Evolutionary conservation across 495 filamentous ascomycete species (phyloP), one percentile per base, ranked within the genome.

Genomic region (Aspergillus olivimuriae): DNA sequence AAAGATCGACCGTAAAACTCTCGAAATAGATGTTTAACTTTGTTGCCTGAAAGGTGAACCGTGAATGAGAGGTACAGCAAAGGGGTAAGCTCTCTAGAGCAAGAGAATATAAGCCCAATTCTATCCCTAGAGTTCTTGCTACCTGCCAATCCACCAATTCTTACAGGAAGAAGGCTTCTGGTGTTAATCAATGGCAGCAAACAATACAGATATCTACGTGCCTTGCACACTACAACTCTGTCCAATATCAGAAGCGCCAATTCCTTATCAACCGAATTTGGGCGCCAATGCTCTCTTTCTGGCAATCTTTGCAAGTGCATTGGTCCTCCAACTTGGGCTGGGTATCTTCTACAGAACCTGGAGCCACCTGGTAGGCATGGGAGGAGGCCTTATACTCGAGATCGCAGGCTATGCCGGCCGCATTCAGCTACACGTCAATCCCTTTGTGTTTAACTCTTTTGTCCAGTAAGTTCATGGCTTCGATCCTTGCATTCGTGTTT

Each of bases 391-490:
- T 4, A 31, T 68, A 19, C 52, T 66, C 8, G 69, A 73, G 45
- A 48, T 73, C 12, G 21, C 61, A 12, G 69, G 69, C 30, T 72
- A 73, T 41, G 36, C 56, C 2, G 66, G 58, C 4, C 58, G 69
- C 32, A 39, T 72, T n/a, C 40, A 58, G 39, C 53, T 67, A 38
- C 64, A 69, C 51, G 39, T 51, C 22, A 57, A 66, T 26, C 66
- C 65, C 22, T 72, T 73, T 48, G 41, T 47, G 37, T 51, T 53
- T 20, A 46, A 63, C 43, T 21, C 40, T 11, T 73, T 70, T 37
- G 56, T 75, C n/a, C 57, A 68, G 61, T 64, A 53, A 23, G 55
- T 57, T n/a, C n/a, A n/a, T n/a, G n/a, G n/a, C n/a, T n/a, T n/a
- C n/a, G n/a, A n/a, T n/a, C n/a, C n/a, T n/a, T n/a, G n/a, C n/a